Conservation (phyloP, 2,329 filamentous ascomycete species). For the Fusarium mundagurra region DNA sequence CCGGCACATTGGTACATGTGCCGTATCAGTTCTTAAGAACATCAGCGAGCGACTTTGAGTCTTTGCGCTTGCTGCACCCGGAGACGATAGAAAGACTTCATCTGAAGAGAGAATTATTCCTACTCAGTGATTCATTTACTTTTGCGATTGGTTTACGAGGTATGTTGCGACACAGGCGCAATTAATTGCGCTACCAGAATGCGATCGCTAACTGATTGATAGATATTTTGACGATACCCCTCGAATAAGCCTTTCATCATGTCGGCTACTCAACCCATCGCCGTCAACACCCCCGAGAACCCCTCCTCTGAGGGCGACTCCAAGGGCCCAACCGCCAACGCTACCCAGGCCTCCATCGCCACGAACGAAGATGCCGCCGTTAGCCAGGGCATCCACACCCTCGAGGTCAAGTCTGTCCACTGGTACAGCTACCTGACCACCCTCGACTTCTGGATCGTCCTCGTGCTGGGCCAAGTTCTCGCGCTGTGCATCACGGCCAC, state of each 20-base stretch:
- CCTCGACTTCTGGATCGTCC: constrained; percentile 86
- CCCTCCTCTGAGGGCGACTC: constrained; percentile 20
- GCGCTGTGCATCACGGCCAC: constrained; percentile 91
- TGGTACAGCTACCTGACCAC: constrained; percentile 84
- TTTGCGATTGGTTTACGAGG: constrained; percentile 25
- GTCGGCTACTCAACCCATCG: constrained; percentile 13
- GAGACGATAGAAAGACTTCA: constrained; percentile 66
- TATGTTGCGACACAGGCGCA: neutral
- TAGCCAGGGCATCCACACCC: constrained; percentile 61
- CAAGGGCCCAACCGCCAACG: constrained; percentile 36
- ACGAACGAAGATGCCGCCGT: constrained; percentile 51
- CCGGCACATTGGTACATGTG: constrained; percentile 56
- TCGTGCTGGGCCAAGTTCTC: constrained; percentile 83
- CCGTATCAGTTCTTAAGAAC: constrained; percentile 53
- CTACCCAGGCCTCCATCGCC: constrained; percentile 7
- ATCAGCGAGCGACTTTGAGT: constrained; percentile 71
- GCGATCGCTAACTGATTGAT: neutral
- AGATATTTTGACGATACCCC: constrained; percentile 11
- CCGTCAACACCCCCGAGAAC: neutral
- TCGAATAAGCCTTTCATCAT: constrained; percentile 25
- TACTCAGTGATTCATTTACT: neutral
- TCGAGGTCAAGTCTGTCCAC: constrained; percentile 63
- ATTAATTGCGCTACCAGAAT: neutral
- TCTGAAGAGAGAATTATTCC: neutral
- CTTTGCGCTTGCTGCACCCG: constrained; percentile 70